Conservation (phyloP, 176 grass and related monocot genomes). For the Ananas comosus region DNA sequence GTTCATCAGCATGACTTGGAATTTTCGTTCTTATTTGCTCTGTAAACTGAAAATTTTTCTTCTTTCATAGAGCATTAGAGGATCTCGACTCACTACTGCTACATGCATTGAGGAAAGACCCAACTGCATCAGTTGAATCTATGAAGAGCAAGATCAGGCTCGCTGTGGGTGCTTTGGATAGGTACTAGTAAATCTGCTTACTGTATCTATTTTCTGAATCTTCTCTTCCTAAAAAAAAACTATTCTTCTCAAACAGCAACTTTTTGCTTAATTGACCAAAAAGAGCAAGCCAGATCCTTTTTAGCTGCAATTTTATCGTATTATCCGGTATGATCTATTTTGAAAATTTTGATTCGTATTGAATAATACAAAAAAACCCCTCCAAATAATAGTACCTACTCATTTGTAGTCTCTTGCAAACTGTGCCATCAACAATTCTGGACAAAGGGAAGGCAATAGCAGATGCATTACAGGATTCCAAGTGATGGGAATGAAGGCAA, state of each 20-base stretch:
- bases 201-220: not conserved
- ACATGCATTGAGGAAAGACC: slow-evolving; percentile 64
- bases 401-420: slow-evolving; percentile 60
- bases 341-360: not conserved
- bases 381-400: not conserved
- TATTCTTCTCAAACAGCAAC: not conserved
- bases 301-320: not conserved
- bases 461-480: slow-evolving; percentile 72
- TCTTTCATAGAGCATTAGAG: slow-evolving; percentile 61
- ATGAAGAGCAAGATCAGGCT: slow-evolving; percentile 74
- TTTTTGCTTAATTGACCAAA: no score
- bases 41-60: not conserved
- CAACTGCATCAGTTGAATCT: slow-evolving; percentile 48
- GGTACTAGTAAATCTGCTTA: slow-evolving; percentile 27
- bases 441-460: slow-evolving; percentile 96
- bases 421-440: slow-evolving; percentile 52
- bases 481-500: slow-evolving; percentile 26
- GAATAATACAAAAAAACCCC: not conserved
- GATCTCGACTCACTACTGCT: slow-evolving; percentile 78
- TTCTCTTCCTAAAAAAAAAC: not conserved
- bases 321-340: not conserved
- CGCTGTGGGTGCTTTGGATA: slow-evolving; percentile 71
- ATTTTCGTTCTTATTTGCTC: not conserved
- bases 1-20: not conserved
- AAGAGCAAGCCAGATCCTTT: not conserved